Evolutionary conservation across 139 green algal genomes (phyloP), one percentile per base, ranked within the genome.

Genomic region (Nannochloris sp.): DNA sequence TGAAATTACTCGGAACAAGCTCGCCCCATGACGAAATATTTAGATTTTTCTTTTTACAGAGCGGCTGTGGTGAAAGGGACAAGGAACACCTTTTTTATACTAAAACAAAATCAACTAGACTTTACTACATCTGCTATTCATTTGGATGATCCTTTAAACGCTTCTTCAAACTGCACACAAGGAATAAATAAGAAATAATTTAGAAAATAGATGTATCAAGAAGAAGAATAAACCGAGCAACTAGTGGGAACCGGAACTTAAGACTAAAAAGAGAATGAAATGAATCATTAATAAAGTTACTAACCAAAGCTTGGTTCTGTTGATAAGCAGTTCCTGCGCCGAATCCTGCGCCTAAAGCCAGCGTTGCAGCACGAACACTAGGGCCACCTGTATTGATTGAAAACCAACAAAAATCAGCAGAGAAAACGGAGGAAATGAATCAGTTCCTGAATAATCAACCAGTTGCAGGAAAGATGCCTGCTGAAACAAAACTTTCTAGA

Each of bases 291-390:
- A 34, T 9, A 23, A 39, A 9, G 9, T 59, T 10, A 39, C 48
- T 9, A 8, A 71, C 25, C 15, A 54, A 24, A 10, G 31, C 64
- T 14, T 77, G 56, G 46, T 57, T 73, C 1, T 55, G 23, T 35
- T 73, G 37, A 34, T 68, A 77, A 5, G 64, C 55, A 19, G 25
- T 57, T 13, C 70, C 70, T 13, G 68, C 54, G 19, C 70, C 70
- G 47, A 77, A 77, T 3, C 70, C 70, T n/a, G 64, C 58, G 0
- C 70, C 70, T 42, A 77, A 51, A n/a, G 54, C 64, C 2, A 68
- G 44, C 3, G 60, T 31, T 8, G 70, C 47, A 12, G 63, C 70
- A 4, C 70, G 32, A 8, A 61, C 64, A 6, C 47, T 71, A 33
- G 34, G 34, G 6, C 54, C 51, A 27, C 69, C 69, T 76, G 48